Evolutionary conservation across 495 filamentous ascomycete species (phyloP).

Genomic region (Aspergillus taichungensis): DNA sequence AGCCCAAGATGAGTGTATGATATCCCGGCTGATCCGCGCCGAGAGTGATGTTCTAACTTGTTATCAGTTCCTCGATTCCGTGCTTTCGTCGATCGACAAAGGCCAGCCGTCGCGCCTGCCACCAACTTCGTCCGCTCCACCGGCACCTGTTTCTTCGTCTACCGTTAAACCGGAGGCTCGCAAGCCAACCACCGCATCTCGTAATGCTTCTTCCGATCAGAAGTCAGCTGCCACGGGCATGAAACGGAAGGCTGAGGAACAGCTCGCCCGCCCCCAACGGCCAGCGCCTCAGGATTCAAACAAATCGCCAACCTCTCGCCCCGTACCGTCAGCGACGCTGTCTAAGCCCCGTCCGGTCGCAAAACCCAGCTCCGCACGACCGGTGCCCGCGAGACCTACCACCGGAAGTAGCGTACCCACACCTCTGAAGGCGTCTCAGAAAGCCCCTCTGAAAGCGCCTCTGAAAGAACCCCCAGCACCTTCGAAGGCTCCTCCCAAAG

Average conservation of each 20-base stretch:
- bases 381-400: slow-evolving; percentile 10
- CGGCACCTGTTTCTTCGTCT: slow-evolving; percentile 22
- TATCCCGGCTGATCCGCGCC: neutral
- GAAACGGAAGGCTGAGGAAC: slow-evolving; percentile 39
- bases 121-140: slow-evolving; percentile 16
- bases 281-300: slow-evolving; percentile 14
- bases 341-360: slow-evolving; percentile 14
- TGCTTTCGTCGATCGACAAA: slow-evolving; percentile 46
- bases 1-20: slow-evolving; percentile 42
- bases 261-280: slow-evolving; percentile 21
- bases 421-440: slow-evolving; percentile 8
- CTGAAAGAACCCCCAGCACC: slow-evolving; percentile 16
- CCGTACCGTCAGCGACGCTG: slow-evolving; percentile 2
- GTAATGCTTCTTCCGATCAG: slow-evolving; percentile 8
- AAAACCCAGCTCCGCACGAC: neutral
- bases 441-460: neutral
- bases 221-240: slow-evolving; percentile 19
- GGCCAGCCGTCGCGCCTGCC: slow-evolving; percentile 29
- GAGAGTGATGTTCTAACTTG: slow-evolving; percentile 13
- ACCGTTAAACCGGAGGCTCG: slow-evolving; percentile 19
- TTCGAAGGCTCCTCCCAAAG: slow-evolving; percentile 33
- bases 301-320: slow-evolving; percentile 7
- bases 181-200: slow-evolving; percentile 9
- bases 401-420: slow-evolving; percentile 10
- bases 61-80: slow-evolving; percentile 48